phyloP scores from a whole-genome alignment of 805 yeast species.

The Myxozyma vanderwaltii region DNA sequence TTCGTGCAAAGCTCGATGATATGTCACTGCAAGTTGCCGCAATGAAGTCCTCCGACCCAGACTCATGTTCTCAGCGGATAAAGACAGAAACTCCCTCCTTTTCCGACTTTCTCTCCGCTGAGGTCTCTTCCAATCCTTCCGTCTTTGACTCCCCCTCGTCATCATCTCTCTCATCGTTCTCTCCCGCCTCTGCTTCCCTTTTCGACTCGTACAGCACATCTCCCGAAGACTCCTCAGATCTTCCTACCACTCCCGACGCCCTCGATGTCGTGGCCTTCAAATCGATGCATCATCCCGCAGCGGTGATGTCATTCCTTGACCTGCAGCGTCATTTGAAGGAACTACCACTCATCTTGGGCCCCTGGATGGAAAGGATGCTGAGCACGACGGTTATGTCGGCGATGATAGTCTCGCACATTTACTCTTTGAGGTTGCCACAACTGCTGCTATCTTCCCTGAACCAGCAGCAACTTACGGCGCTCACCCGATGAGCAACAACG shows the following conservation, averaged over 20 bases:
- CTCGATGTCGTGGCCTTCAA: conserved; percentile 24
- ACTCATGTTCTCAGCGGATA: background rate
- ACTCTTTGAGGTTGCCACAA: conserved; percentile 22
- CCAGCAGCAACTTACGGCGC: background rate
- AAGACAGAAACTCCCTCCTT: background rate
- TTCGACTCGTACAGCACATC: conserved; percentile 3
- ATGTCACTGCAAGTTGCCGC: conserved; percentile 6
- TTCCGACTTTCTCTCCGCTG: conserved; percentile 4
- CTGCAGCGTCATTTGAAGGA: conserved; percentile 33
- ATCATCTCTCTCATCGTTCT: background rate
- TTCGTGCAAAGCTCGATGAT: conserved; percentile 19
- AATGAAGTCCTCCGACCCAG: background rate
- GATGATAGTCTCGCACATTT: conserved; percentile 15
- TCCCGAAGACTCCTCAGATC: conserved; percentile 10
- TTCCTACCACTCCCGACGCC: conserved; percentile 27
- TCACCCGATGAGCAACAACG: background rate
- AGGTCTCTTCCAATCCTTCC: background rate
- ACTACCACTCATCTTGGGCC: conserved; percentile 14
- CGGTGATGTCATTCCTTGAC: conserved; percentile 30
- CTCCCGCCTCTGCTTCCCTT: conserved; percentile 6
- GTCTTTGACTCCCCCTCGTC: conserved; percentile 1
- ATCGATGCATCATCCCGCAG: conserved; percentile 36
- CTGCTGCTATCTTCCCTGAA: conserved; percentile 7
- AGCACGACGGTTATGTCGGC: conserved; percentile 7
- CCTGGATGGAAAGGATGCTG: conserved; percentile 25